These are phyloP conservation scores for Thelonectria rubi DNA, from an alignment of 2,329 filamentous ascomycete genomes.

Conservation along the genomic window DNA sequence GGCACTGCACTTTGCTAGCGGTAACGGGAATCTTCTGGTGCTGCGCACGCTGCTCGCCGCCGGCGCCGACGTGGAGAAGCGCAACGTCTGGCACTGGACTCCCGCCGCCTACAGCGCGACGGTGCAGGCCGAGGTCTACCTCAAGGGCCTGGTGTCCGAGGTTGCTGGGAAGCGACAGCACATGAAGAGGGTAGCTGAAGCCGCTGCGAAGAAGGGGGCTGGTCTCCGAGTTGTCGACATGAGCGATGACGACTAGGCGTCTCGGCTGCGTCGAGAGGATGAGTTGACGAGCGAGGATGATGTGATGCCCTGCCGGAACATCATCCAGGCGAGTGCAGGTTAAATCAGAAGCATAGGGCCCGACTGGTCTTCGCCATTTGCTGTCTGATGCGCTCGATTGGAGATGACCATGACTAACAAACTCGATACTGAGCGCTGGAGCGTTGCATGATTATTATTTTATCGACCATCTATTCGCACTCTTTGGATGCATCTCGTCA, in stretches of 20 bases:
- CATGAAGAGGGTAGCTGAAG: slow-evolving; percentile 48
- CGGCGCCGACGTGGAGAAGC: slow-evolving; percentile 76
- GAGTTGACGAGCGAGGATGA: not conserved
- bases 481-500: not conserved
- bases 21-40: slow-evolving; percentile 81
- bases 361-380: not conserved
- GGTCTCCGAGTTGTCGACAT: slow-evolving; percentile 57
- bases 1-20: slow-evolving; percentile 85
- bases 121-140: slow-evolving; percentile 84
- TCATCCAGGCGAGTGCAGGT: not conserved
- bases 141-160: slow-evolving; percentile 79
- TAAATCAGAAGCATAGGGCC: not conserved
- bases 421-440: not conserved
- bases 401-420: not conserved
- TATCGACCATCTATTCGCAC: not conserved
- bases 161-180: slow-evolving; percentile 68
- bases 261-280: not conserved
- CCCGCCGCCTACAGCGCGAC: slow-evolving; percentile 85
- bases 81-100: slow-evolving; percentile 83
- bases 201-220: slow-evolving; percentile 51
- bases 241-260: slow-evolving; percentile 45
- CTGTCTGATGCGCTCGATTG: not conserved
- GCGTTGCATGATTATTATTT: not conserved
- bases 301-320: not conserved
- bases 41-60: slow-evolving; percentile 80